Evolutionary conservation across 2,329 filamentous ascomycete genomes (phyloP).

Genomic region (Aspergillus persii): DNA sequence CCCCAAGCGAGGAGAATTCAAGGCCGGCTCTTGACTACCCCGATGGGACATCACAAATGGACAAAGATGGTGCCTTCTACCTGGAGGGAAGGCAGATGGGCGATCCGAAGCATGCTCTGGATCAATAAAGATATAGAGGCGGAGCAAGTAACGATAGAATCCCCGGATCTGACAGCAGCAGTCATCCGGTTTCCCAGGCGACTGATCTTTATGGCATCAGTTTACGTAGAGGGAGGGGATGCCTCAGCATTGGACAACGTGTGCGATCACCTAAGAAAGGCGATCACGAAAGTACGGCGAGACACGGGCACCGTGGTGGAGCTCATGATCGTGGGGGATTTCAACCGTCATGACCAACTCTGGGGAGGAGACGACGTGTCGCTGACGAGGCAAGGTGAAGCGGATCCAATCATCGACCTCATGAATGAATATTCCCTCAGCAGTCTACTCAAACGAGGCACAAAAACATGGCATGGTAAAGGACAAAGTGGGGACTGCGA

Average conservation of each 20-base stretch:
- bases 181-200: slow-evolving; percentile 21
- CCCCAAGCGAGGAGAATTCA: no score
- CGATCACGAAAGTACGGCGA: slow-evolving; percentile 18
- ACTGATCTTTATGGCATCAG: slow-evolving; percentile 24
- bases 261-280: slow-evolving; percentile 18
- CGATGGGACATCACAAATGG: no score
- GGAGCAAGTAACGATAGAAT: slow-evolving; percentile 22
- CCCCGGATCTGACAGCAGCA: slow-evolving; percentile 22
- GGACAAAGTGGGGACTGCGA: slow-evolving; percentile 18
- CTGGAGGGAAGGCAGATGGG: slow-evolving; percentile 20
- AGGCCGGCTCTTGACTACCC: no score
- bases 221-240: slow-evolving; percentile 23
- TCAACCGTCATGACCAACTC: slow-evolving; percentile 28
- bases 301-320: slow-evolving; percentile 20
- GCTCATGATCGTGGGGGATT: slow-evolving; percentile 23
- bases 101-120: slow-evolving; percentile 27
- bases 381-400: slow-evolving; percentile 36
- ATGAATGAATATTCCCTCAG: slow-evolving; percentile 33
- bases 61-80: no score
- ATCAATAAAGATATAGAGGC: slow-evolving; percentile 25
- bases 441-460: slow-evolving; percentile 36
- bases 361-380: slow-evolving; percentile 31
- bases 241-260: slow-evolving; percentile 12
- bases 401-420: slow-evolving; percentile 35
- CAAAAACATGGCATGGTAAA: slow-evolving; percentile 34